A percentile compares a stretch with the other conserved stretches of the same genome.
Conservation (phyloP, 257 asterid genomes). For the Primulina huaijiensis region DNA sequence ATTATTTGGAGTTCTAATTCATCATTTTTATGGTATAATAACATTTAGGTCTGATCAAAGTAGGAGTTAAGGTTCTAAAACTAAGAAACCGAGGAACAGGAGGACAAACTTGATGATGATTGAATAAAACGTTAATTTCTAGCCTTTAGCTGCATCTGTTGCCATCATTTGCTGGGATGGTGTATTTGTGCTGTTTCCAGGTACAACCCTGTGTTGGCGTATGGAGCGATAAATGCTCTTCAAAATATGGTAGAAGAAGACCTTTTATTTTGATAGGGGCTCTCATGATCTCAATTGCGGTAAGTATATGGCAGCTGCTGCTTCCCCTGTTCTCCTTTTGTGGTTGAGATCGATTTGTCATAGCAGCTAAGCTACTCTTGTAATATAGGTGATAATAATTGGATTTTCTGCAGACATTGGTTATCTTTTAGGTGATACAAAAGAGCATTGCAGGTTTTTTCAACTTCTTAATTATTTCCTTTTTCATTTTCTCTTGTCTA, state of each 20-base stretch:
- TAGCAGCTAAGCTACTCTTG: constrained; percentile 41
- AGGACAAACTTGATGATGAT: constrained; percentile 1
- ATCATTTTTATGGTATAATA: background rate
- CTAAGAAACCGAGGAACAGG: background rate
- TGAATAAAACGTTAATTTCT: background rate
- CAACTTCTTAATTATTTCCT: constrained; percentile 22
- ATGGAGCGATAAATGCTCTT: constrained; percentile 94
- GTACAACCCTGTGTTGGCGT: constrained; percentile 99
- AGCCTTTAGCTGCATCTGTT: background rate
- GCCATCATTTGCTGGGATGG: constrained; percentile 4
- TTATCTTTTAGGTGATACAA: constrained; percentile 71
- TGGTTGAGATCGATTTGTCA: constrained; percentile 19
- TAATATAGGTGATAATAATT: constrained; percentile 78
- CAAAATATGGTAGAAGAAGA: constrained; percentile 87
- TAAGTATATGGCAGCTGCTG: constrained; percentile 36
- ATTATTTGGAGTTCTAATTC: constrained; percentile 2
- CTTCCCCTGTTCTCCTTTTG: constrained; percentile 21
- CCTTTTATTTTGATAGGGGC: constrained; percentile 85
- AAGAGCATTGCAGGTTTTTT: constrained; percentile 96
- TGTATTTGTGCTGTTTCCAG: constrained; percentile 38
- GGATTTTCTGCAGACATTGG: constrained; percentile 99
- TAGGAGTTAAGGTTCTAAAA: background rate
- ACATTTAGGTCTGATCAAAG: background rate
- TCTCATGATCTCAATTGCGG: constrained; percentile 80
- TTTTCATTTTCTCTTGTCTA: constrained; percentile 20